These are phyloP conservation scores for Abelmoschus esculentus DNA, from an alignment of 345 rosid genomes.

Conservation along the genomic window DNA sequence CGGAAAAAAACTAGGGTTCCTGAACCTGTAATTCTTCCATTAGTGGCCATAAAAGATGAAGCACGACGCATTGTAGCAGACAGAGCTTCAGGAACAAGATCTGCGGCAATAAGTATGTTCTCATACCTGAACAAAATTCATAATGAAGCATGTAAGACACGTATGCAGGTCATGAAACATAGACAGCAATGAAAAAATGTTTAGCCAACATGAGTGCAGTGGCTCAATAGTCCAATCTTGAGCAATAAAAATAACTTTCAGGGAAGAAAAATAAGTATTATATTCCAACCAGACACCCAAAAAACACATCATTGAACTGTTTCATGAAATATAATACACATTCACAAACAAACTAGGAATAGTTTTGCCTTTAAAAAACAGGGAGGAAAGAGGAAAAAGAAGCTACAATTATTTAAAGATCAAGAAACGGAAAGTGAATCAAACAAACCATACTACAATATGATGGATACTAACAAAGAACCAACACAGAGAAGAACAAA, in stretches of 20 bases:
- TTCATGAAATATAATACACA: not conserved
- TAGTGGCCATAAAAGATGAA: conserved; percentile 50
- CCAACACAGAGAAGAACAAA: not conserved
- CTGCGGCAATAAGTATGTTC: conserved; percentile 62
- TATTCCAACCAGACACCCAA: not conserved
- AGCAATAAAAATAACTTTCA: not conserved
- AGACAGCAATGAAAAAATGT: not conserved
- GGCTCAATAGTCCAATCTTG: not conserved
- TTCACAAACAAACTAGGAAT: not conserved
- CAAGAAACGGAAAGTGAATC: not conserved
- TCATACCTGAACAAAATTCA: conserved; percentile 60
- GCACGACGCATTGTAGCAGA: conserved; percentile 56
- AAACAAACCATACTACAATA: not conserved
- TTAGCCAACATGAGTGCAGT: not conserved
- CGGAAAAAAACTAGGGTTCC: conserved; percentile 68
- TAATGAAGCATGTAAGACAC: conserved; percentile 11
- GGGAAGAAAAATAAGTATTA: not conserved
- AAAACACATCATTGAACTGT: not conserved
- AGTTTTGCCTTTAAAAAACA: not conserved
- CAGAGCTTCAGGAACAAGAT: conserved; percentile 87
- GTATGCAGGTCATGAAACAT: not conserved
- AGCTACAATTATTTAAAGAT: not conserved
- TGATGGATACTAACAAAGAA: not conserved
- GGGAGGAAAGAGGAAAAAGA: not conserved
- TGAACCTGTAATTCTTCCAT: conserved; percentile 64